Conservation (phyloP, 495 filamentous ascomycete species). For the Aspergillus egyptiacus region DNA sequence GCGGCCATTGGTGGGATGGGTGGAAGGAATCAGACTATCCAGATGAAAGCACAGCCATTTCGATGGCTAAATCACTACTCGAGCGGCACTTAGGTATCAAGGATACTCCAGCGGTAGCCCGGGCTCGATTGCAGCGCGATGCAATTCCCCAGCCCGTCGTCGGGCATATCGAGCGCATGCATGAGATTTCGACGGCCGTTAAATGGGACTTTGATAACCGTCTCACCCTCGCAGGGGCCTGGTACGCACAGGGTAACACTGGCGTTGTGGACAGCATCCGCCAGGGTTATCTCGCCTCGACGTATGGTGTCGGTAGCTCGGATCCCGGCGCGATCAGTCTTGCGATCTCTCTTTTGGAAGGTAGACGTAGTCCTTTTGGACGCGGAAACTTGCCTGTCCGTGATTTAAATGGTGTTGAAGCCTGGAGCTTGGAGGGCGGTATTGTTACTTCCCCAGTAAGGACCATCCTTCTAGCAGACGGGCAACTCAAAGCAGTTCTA, state of each 20-base stretch:
- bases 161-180: constrained; percentile 64
- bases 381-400: no score
- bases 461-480: constrained; percentile 14
- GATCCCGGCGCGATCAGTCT: constrained; percentile 22
- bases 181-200: constrained; percentile 49
- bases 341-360: neutral
- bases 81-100: constrained; percentile 67
- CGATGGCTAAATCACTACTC: constrained; percentile 63
- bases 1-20: constrained; percentile 85
- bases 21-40: constrained; percentile 49
- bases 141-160: constrained; percentile 89
- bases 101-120: constrained; percentile 48
- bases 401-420: neutral
- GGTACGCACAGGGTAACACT: constrained; percentile 51
- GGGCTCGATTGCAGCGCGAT: constrained; percentile 59
- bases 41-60: constrained; percentile 53
- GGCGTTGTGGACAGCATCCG: constrained; percentile 62
- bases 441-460: constrained; percentile 29
- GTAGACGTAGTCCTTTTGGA: no score
- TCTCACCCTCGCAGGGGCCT: constrained; percentile 72
- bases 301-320: constrained; percentile 28
- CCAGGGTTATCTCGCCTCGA: constrained; percentile 34
- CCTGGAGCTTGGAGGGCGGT: constrained; percentile 30
- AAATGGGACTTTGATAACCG: constrained; percentile 51
- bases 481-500: neutral